Evolutionary conservation across 345 rosid genomes (phyloP).

Genomic region (Trapa bicornis): DNA sequence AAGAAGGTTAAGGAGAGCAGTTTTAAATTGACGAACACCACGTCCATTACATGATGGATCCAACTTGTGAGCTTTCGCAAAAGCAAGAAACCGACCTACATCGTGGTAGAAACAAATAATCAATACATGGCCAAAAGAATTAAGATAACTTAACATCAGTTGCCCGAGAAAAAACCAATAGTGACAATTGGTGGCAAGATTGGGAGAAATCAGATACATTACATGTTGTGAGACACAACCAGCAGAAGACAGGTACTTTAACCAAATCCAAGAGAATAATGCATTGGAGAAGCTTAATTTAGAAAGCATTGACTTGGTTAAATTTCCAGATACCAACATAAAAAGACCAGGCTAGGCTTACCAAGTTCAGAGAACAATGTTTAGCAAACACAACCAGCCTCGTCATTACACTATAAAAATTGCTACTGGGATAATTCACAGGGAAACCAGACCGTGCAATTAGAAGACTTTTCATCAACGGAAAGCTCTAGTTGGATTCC

Average conservation of each 20-base stretch:
- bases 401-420: too few relatives aligned
- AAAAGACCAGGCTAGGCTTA: background rate
- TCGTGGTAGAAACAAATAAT: background rate
- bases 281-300: background rate
- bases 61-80: slow-evolving; percentile 93
- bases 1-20: slow-evolving; percentile 95
- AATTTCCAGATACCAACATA: background rate
- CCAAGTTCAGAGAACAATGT: background rate
- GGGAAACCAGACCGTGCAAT: too few relatives aligned
- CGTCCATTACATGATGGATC: slow-evolving; percentile 97
- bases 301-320: background rate
- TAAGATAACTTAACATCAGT: background rate
- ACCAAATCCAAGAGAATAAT: background rate
- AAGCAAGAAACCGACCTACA: slow-evolving; percentile 93
- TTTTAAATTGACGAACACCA: slow-evolving; percentile 98
- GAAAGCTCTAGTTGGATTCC: too few relatives aligned
- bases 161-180: background rate
- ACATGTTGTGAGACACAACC: background rate
- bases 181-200: background rate
- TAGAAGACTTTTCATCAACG: too few relatives aligned
- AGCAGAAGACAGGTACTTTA: background rate
- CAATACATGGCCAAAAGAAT: background rate
- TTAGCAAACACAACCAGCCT: background rate
- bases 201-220: too few relatives aligned
- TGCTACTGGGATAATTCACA: too few relatives aligned